Conservation (phyloP, 2,329 filamentous ascomycete species). For the Balansia obtecta region DNA sequence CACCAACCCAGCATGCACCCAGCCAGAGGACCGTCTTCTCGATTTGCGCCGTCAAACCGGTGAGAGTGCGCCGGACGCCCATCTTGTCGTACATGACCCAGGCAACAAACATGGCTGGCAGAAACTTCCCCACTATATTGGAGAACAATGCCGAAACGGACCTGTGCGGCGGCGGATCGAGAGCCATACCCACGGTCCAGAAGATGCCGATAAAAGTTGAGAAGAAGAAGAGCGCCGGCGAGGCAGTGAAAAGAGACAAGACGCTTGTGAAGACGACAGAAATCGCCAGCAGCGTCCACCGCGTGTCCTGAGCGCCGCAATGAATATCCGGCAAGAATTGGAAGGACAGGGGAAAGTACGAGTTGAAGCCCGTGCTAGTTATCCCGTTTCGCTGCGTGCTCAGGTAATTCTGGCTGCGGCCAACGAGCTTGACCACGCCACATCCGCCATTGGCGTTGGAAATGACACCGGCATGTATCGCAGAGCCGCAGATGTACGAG, state of each 20-base stretch:
- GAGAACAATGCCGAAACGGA: conserved; percentile 63
- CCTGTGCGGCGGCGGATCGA: conserved; percentile 64
- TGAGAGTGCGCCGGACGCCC: conserved; percentile 58
- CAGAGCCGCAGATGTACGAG: conserved; percentile 75
- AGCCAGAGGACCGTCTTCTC: conserved; percentile 89
- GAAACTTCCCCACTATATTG: conserved; percentile 63
- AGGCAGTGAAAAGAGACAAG: conserved; percentile 71
- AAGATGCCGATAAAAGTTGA: conserved; percentile 72
- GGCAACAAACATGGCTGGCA: conserved; percentile 78
- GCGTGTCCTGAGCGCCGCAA: conserved; percentile 61
- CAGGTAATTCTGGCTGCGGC: conserved; percentile 50
- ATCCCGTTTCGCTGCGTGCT: conserved; percentile 62
- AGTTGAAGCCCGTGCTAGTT: conserved; percentile 64
- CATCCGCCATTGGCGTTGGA: conserved; percentile 63
- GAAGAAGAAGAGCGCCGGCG: conserved; percentile 73
- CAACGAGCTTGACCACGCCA: conserved; percentile 65
- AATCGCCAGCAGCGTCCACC: conserved; percentile 75
- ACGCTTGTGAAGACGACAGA: conserved; percentile 68
- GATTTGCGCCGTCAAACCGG: conserved; percentile 64
- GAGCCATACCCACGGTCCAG: conserved; percentile 80
- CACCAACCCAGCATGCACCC: conserved; percentile 80
- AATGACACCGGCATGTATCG: conserved; percentile 73
- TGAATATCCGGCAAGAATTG: conserved; percentile 55
- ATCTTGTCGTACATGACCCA: conserved; percentile 84
- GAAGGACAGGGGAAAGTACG: conserved; percentile 81